These are phyloP conservation scores for Penstemon barbatus DNA, from an alignment of 257 asterid species.

Conservation along the genomic window DNA sequence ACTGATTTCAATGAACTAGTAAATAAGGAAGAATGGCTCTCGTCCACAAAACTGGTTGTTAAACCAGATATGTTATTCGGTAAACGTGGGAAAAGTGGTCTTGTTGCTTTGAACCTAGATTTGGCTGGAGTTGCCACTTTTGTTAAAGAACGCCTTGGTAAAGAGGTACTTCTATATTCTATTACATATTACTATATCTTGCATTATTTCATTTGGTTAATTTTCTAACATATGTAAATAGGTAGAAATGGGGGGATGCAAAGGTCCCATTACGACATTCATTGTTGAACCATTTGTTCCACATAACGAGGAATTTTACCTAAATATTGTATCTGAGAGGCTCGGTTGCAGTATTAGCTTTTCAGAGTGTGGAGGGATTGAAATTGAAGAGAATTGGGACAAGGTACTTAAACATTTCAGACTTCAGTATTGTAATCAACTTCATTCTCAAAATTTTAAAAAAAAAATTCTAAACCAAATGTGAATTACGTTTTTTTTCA, in stretches of 20 bases:
- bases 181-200: background rate
- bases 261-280: slow-evolving; percentile 89
- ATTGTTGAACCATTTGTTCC: slow-evolving; percentile 94
- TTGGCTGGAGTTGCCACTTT: slow-evolving; percentile 78
- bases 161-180: slow-evolving; percentile 54
- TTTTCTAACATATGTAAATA: slow-evolving; percentile 27
- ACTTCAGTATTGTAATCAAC: background rate
- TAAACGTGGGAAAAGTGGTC: slow-evolving; percentile 94
- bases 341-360: slow-evolving; percentile 94
- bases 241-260: slow-evolving; percentile 98
- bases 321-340: slow-evolving; percentile 86
- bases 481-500: background rate
- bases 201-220: background rate
- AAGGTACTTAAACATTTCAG: slow-evolving; percentile 46
- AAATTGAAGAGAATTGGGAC: slow-evolving; percentile 97
- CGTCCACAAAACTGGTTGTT: slow-evolving; percentile 77
- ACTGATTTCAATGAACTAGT: slow-evolving; percentile 75
- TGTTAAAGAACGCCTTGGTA: slow-evolving; percentile 84
- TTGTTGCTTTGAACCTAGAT: slow-evolving; percentile 88
- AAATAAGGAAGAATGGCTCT: slow-evolving; percentile 83
- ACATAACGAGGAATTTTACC: slow-evolving; percentile 79
- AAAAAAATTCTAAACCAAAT: background rate
- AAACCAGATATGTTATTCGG: slow-evolving; percentile 98
- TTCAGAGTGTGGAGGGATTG: slow-evolving; percentile 95
- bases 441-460: too few species aligned